Conservation (phyloP, 1,284 basidiomycete species). For the Apiotrichum veenhuisii region DNA sequence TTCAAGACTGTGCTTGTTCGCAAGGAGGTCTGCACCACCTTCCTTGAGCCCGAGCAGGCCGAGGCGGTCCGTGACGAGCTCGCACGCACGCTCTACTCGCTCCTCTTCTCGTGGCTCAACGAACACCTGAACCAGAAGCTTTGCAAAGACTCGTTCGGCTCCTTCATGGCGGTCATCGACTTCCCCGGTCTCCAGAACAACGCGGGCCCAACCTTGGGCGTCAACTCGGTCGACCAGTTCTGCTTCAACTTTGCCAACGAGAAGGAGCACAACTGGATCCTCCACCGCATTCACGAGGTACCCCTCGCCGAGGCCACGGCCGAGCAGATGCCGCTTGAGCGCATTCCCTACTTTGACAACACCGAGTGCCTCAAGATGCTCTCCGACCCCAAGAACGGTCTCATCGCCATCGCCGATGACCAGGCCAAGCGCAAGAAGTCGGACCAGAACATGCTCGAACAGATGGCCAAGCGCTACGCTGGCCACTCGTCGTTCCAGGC, state of each 20-base stretch:
- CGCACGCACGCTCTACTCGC: conserved; percentile 85
- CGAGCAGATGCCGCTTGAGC: conserved; percentile 71
- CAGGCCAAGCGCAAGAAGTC: conserved; percentile 89
- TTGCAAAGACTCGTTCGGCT: conserved; percentile 82
- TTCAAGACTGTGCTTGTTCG: conserved; percentile 90
- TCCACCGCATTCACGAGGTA: conserved; percentile 66
- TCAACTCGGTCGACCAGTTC: conserved; percentile 93
- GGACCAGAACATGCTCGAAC: conserved; percentile 89
- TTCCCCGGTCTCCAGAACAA: conserved; percentile 90
- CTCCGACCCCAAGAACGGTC: conserved; percentile 80
- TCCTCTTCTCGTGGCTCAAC: conserved; percentile 94
- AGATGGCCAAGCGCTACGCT: conserved; percentile 88
- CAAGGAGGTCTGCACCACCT: conserved; percentile 92
- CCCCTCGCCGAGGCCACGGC: conserved; percentile 74
- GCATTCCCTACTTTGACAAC: conserved; percentile 79
- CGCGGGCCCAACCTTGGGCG: conserved; percentile 59
- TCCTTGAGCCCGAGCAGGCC: conserved; percentile 90
- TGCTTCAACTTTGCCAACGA: conserved; percentile 96
- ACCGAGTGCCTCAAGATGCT: conserved; percentile 81
- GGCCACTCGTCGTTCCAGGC: conserved; percentile 88
- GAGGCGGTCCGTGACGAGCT: conserved; percentile 90
- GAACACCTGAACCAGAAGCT: conserved; percentile 93
- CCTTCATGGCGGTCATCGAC: conserved; percentile 93
- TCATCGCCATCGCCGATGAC: conserved; percentile 97
- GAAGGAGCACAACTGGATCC: conserved; percentile 77